Conservation (phyloP, 768 basidiomycete genomes). For the Kwoniella sp. region DNA sequence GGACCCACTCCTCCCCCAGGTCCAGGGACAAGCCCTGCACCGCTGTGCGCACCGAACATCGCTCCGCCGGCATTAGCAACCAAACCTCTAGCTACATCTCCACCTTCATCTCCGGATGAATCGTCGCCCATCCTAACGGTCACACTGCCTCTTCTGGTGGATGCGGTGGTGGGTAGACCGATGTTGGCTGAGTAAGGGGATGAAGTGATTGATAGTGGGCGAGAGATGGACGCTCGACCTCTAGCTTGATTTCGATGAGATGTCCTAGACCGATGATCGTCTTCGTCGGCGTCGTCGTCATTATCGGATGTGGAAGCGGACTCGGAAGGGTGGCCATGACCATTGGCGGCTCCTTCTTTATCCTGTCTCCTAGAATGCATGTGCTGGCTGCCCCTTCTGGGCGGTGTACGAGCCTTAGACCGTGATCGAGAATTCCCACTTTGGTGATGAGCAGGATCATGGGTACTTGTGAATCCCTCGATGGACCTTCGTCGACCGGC, state of each 20-base stretch:
- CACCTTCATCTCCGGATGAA: slow-evolving; percentile 46
- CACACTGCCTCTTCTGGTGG: slow-evolving; percentile 16
- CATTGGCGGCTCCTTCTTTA: slow-evolving; percentile 1
- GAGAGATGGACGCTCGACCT: slow-evolving; percentile 23
- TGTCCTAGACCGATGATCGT: background rate
- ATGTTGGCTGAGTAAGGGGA: slow-evolving; percentile 26
- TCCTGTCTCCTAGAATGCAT: slow-evolving; percentile 1
- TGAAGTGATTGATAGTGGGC: slow-evolving; percentile 29
- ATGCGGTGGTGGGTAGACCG: slow-evolving; percentile 8
- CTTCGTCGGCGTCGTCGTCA: slow-evolving; percentile 1
- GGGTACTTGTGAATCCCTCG: slow-evolving; percentile 7
- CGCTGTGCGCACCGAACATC: slow-evolving; percentile 35
- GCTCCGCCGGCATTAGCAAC: slow-evolving; percentile 34
- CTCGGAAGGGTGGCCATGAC: slow-evolving; percentile 3
- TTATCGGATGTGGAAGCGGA: slow-evolving; percentile 8
- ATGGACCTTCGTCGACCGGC: slow-evolving; percentile 12
- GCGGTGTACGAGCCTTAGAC: slow-evolving; percentile 46
- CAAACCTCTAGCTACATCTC: slow-evolving; percentile 37
- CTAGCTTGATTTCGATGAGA: slow-evolving; percentile 5
- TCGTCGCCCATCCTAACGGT: slow-evolving; percentile 36
- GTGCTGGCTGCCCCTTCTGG: slow-evolving; percentile 21
- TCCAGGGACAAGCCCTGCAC: slow-evolving; percentile 32
- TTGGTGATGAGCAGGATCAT: background rate
- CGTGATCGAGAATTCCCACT: slow-evolving; percentile 41
- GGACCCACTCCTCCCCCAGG: slow-evolving; percentile 19